Percentiles rank a stretch among this genome's conserved stretches.
phyloP scores from a whole-genome alignment of 306 rosid genomes.

The Sindora glabra region DNA sequence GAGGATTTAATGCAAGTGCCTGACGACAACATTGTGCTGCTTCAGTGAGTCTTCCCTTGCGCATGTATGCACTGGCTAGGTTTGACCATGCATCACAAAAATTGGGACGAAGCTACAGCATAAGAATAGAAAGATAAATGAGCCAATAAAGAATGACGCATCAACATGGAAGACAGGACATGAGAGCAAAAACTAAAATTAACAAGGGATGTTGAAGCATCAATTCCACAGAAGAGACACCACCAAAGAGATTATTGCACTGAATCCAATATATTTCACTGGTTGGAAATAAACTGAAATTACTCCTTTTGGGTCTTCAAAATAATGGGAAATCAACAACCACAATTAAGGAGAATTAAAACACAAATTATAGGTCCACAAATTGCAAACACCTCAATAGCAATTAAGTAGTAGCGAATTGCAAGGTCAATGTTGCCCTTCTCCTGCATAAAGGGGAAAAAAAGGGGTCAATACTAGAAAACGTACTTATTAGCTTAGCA shows the following conservation, averaged over 20 bases:
- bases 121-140: conserved; percentile 11
- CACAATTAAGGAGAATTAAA: background rate
- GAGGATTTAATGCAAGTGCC: conserved; percentile 91
- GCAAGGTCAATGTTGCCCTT: conserved; percentile 48
- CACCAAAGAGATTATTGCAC: background rate
- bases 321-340: no score
- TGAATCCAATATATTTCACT: no score
- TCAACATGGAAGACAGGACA: background rate
- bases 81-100: conserved; percentile 99
- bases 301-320: no score
- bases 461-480: background rate
- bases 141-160: background rate
- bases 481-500: background rate
- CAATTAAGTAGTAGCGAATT: conserved; percentile 11
- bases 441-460: conserved; percentile 28
- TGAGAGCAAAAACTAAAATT: background rate
- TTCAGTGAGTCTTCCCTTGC: conserved; percentile 88
- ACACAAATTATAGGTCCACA: background rate
- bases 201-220: background rate
- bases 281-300: no score
- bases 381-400: background rate
- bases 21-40: conserved; percentile 99
- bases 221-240: background rate
- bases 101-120: conserved; percentile 83
- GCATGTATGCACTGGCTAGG: conserved; percentile 96